Base-by-base conservation (phyloP, 495 filamentous ascomycete genomes). In the Pseudotulostoma volvatum region DNA sequence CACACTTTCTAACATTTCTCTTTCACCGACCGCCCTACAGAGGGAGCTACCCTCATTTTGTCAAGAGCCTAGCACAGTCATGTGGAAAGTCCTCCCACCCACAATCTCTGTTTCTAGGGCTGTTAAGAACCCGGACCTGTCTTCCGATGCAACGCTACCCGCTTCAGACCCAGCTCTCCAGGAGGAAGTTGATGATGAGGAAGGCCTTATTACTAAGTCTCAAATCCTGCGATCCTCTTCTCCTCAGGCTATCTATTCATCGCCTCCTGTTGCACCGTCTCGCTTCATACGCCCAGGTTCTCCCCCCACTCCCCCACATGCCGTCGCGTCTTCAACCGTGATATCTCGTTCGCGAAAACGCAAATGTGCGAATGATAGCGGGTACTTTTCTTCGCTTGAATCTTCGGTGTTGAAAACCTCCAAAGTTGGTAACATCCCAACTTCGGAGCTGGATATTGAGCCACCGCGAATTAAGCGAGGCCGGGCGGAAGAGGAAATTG, bases 321-420 rank as follows among this genome's bases (percentile, higher is more conserved):
- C 66, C 14, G 49, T 52, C 2, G 59, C 68, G 15, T 74, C 79
- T 14, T 59, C 53, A 20, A 54, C 62, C 31, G 65, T 61, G 31
- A 73, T 68, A 9, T 61, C 67, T 9, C 71, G 76, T 35, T 88
- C 83, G 56, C 75, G 80, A 33, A 87, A 82, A 51, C 57, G 57
- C n/a, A 71, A 75, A 46, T 63, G 63, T 3, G 73, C 74, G 9
- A 85, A 93, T 46, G 90, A 97, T 49, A 94, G 87, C 54, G 90
- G 90, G 8, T 97, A 95, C 55, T 93, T 93, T 49, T 97, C 90
- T 1, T 95, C 88, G 0, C 62, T 97, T n/a, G 90, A 95, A 33
- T 96, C 90, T 1, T 95, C 90, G 0, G 84, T 68, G n/a, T 67
- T 83, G 47, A 71, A 87, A 21, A 76, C 79, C 18, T 73, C 74